Percentiles rank a stretch among this genome's conserved stretches.
These are phyloP conservation scores for Prunus fruticosa DNA, from an alignment of 306 rosid species.

Conservation along the genomic window DNA sequence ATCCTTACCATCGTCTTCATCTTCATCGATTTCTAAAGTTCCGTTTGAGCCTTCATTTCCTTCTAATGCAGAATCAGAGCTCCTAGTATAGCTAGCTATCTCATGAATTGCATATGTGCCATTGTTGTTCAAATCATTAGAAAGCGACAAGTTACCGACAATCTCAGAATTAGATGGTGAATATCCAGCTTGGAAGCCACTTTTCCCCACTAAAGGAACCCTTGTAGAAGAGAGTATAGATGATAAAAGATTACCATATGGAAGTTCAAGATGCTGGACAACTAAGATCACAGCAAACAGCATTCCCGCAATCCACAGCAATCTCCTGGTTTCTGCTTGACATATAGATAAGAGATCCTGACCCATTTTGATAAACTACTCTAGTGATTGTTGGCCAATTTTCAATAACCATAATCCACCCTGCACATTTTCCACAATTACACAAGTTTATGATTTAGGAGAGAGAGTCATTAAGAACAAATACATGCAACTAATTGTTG, in stretches of 20 bases:
- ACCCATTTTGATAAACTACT: slow-evolving; percentile 47
- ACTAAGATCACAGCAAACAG: slow-evolving; percentile 49
- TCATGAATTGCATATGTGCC: slow-evolving; percentile 15
- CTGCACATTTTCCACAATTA: slow-evolving; percentile 31
- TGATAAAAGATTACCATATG: slow-evolving; percentile 33
- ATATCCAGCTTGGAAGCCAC: slow-evolving; percentile 26
- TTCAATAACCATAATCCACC: slow-evolving; percentile 35
- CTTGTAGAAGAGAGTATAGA: slow-evolving; percentile 41
- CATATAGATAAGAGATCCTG: slow-evolving; percentile 37
- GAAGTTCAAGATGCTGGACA: slow-evolving; percentile 53
- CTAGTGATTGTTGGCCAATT: slow-evolving; percentile 17
- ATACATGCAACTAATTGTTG: neutral
- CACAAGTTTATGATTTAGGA: neutral
- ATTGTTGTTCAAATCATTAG: slow-evolving; percentile 32
- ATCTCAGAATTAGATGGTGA: slow-evolving; percentile 23
- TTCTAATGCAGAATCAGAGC: slow-evolving; percentile 21
- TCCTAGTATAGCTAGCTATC: slow-evolving; percentile 21
- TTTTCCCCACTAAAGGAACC: slow-evolving; percentile 20
- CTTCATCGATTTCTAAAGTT: slow-evolving; percentile 33
- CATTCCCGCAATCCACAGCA: slow-evolving; percentile 49
- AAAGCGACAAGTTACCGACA: slow-evolving; percentile 14
- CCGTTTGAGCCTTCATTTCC: slow-evolving; percentile 21
- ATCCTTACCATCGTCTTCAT: slow-evolving; percentile 2
- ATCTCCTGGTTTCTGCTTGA: slow-evolving; percentile 47
- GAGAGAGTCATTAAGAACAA: neutral